Evolutionary conservation across 1,139 yeast genomes (phyloP).

Genomic region (Geotrichum australiense): DNA sequence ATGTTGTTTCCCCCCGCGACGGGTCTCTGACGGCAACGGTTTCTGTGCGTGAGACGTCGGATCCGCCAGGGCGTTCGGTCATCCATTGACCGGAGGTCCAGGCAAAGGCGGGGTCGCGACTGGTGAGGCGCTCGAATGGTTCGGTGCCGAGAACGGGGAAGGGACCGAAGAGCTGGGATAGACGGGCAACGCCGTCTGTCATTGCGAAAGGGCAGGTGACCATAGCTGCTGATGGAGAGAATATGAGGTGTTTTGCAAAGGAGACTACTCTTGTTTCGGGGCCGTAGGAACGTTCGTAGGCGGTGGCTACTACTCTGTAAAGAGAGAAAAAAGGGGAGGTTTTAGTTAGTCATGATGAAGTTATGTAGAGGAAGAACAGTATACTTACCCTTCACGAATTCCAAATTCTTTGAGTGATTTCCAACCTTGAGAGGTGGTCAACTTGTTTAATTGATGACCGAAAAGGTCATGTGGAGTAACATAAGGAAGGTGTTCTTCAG

Average conservation of each 20-base stretch:
- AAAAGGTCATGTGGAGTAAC: constrained; percentile 30
- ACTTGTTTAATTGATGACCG: constrained; percentile 26
- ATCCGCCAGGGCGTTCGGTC: constrained; percentile 34
- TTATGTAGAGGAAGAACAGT: background rate
- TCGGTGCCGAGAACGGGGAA: constrained; percentile 16
- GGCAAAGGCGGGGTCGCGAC: constrained; percentile 25
- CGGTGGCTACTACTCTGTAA: constrained; percentile 24
- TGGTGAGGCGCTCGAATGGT: constrained; percentile 24
- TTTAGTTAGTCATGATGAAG: too few relatives aligned
- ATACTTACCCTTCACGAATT: constrained; percentile 22
- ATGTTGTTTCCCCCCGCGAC: constrained; percentile 14
- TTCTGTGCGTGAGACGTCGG: constrained; percentile 31
- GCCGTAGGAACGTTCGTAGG: constrained; percentile 27
- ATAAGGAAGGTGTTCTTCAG: constrained; percentile 29
- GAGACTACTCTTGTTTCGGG: constrained; percentile 26
- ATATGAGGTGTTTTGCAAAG: constrained; percentile 27
- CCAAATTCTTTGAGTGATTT: constrained; percentile 26
- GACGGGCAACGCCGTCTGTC: constrained; percentile 34
- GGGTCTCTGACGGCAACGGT: constrained; percentile 23
- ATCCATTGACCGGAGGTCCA: constrained; percentile 36
- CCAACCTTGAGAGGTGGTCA: constrained; percentile 33
- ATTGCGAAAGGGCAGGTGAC: constrained; percentile 32
- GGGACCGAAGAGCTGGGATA: constrained; percentile 25
- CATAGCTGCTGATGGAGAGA: constrained; percentile 30
- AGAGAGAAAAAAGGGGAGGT: background rate